Evolutionary conservation across 2,329 filamentous ascomycete genomes (phyloP).

Genomic region (Arthrinium phaeospermum): DNA sequence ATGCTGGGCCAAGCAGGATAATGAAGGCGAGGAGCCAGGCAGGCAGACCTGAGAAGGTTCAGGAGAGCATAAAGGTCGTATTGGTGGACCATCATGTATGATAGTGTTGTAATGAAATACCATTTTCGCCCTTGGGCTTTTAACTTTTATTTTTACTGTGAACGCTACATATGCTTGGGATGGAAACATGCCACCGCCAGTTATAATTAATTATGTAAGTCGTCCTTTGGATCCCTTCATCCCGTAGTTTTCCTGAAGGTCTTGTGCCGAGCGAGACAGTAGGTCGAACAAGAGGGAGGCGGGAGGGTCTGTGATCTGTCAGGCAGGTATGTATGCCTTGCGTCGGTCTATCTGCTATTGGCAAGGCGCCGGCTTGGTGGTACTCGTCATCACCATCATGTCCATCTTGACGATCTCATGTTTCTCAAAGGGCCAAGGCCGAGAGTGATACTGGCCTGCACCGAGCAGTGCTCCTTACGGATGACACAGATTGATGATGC

Average conservation of each 20-base stretch:
- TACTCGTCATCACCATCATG: background rate
- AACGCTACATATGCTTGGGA: background rate
- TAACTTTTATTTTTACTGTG: background rate
- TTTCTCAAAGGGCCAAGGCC: background rate
- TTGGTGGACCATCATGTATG: slow-evolving; percentile 33
- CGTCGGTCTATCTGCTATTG: background rate
- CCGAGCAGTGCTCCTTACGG: background rate
- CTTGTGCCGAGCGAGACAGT: background rate
- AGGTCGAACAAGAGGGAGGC: background rate
- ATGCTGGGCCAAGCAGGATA: slow-evolving; percentile 11
- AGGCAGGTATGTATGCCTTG: background rate
- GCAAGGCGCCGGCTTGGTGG: background rate
- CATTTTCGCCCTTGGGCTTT: slow-evolving; percentile 24
- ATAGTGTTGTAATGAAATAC: slow-evolving; percentile 34
- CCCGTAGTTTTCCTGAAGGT: background rate
- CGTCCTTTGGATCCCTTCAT: background rate
- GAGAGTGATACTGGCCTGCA: background rate
- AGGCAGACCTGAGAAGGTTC: slow-evolving; percentile 19
- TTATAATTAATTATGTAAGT: background rate
- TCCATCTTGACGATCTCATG: background rate
- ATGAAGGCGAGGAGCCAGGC: slow-evolving; percentile 3
- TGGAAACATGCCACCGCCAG: too few relatives aligned
- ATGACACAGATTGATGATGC: slow-evolving; percentile 9
- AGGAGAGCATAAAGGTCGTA: slow-evolving; percentile 12
- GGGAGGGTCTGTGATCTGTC: background rate